Conservation (phyloP, 2,329 filamentous ascomycete genomes). For the Didymella pomorum region DNA sequence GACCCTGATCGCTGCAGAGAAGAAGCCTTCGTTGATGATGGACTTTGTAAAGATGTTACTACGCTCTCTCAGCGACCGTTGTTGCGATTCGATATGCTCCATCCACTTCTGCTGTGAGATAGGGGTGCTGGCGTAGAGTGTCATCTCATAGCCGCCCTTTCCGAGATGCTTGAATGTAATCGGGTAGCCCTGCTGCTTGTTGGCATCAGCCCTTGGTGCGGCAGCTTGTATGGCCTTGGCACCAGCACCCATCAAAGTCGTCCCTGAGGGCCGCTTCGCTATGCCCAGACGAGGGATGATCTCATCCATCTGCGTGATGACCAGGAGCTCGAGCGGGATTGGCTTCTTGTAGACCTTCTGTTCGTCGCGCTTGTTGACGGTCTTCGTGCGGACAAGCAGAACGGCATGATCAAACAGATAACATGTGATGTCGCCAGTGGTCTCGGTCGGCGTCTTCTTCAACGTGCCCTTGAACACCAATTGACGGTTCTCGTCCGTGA, state of each 20-base stretch:
- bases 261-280: slow-evolving; percentile 80
- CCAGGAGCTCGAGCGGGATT: slow-evolving; percentile 89
- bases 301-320: slow-evolving; percentile 97
- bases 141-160: slow-evolving; percentile 92
- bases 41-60: slow-evolving; percentile 75
- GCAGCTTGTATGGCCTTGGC: slow-evolving; percentile 59
- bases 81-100: slow-evolving; percentile 90
- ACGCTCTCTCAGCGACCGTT: slow-evolving; percentile 80
- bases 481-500: slow-evolving; percentile 92
- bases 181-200: slow-evolving; percentile 79
- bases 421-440: slow-evolving; percentile 82
- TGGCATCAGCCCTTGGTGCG: slow-evolving; percentile 45
- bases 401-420: slow-evolving; percentile 98
- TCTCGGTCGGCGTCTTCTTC: slow-evolving; percentile 91
- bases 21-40: slow-evolving; percentile 83
- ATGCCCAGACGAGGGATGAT: slow-evolving; percentile 82
- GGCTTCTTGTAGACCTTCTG: slow-evolving; percentile 94
- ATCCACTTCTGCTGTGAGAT: slow-evolving; percentile 95
- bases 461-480: slow-evolving; percentile 92
- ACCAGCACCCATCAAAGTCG: slow-evolving; percentile 68
- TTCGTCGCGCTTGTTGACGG: slow-evolving; percentile 91
- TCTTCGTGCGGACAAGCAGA: slow-evolving; percentile 88
- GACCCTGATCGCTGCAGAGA: slow-evolving; percentile 86
- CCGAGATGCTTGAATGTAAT: slow-evolving; percentile 97
- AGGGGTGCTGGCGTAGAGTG: slow-evolving; percentile 84